Evolutionary conservation across 2,329 filamentous ascomycete genomes (phyloP).

Genomic region (Coleophoma crateriformis): DNA sequence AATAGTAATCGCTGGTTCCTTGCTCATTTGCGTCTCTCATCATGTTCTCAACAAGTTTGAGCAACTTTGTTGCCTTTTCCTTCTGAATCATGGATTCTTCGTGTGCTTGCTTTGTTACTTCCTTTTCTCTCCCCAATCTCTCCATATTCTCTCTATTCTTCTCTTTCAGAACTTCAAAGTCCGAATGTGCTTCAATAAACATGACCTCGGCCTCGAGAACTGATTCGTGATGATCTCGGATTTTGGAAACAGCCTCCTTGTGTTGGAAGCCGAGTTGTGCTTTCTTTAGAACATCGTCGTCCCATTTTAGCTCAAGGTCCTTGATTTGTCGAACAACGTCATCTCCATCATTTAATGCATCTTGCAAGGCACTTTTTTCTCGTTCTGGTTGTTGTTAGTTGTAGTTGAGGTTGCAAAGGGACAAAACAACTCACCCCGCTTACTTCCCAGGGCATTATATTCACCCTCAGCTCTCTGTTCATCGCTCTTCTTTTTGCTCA

Average conservation of each 20-base stretch:
- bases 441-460: slow-evolving; percentile 64
- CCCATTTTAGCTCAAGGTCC: slow-evolving; percentile 47
- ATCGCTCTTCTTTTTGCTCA: slow-evolving; percentile 58
- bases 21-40: slow-evolving; percentile 30
- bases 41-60: slow-evolving; percentile 29
- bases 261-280: slow-evolving; percentile 46
- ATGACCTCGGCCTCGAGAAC: slow-evolving; percentile 66
- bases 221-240: slow-evolving; percentile 57
- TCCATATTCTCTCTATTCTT: slow-evolving; percentile 57
- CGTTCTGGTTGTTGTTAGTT: slow-evolving; percentile 24
- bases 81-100: slow-evolving; percentile 33
- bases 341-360: slow-evolving; percentile 29
- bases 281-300: slow-evolving; percentile 49
- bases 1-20: slow-evolving; percentile 30
- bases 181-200: slow-evolving; percentile 76
- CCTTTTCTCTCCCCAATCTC: slow-evolving; percentile 40
- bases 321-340: slow-evolving; percentile 35
- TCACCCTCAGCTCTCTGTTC: slow-evolving; percentile 61
- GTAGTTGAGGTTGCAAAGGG: not conserved
- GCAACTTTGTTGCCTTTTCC: slow-evolving; percentile 31
- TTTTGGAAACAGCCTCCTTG: slow-evolving; percentile 53
- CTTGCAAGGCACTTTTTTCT: slow-evolving; percentile 29
- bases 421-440: slow-evolving; percentile 52
- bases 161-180: slow-evolving; percentile 61
- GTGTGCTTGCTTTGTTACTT: slow-evolving; percentile 31